phyloP scores from a whole-genome alignment of 768 basidiomycete species.

The Exsudoporus frostii region DNA sequence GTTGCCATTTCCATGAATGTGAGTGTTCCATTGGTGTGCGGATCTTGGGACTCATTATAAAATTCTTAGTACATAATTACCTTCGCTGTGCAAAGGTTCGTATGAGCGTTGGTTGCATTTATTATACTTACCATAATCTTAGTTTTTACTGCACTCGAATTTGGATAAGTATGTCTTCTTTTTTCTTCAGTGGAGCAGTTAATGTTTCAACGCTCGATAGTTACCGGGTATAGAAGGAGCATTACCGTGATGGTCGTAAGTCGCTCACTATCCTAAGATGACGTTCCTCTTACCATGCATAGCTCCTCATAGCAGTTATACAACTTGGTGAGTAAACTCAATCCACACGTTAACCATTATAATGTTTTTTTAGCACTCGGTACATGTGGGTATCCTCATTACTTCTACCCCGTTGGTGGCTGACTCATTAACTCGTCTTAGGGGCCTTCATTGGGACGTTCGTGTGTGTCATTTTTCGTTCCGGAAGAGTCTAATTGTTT shows the following conservation, averaged over 20 bases:
- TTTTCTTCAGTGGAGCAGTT: not conserved
- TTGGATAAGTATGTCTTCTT: conserved; percentile 14
- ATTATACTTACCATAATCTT: not conserved
- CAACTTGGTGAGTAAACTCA: conserved; percentile 4
- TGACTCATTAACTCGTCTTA: not conserved
- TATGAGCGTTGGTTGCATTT: not conserved
- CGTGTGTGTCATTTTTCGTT: not conserved
- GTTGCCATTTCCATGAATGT: conserved; percentile 5
- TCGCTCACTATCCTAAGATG: not conserved
- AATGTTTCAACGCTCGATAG: not conserved
- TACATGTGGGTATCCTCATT: conserved; percentile 1
- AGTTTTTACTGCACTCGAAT: conserved; percentile 19
- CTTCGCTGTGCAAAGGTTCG: conserved; percentile 13
- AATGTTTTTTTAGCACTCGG: conserved; percentile 4
- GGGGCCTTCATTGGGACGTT: conserved; percentile 1
- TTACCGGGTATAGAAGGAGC: not conserved
- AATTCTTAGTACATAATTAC: conserved; percentile 2
- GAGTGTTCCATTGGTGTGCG: not conserved
- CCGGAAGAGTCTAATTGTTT: not conserved
- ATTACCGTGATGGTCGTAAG: conserved; percentile 2
- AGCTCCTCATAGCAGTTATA: not conserved
- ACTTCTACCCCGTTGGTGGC: not conserved
- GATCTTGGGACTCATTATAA: not conserved
- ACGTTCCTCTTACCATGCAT: not conserved
- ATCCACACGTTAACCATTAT: not conserved